These are phyloP conservation scores for Macrolepiota dolichaula DNA, from an alignment of 768 basidiomycete species.

Conservation along the genomic window DNA sequence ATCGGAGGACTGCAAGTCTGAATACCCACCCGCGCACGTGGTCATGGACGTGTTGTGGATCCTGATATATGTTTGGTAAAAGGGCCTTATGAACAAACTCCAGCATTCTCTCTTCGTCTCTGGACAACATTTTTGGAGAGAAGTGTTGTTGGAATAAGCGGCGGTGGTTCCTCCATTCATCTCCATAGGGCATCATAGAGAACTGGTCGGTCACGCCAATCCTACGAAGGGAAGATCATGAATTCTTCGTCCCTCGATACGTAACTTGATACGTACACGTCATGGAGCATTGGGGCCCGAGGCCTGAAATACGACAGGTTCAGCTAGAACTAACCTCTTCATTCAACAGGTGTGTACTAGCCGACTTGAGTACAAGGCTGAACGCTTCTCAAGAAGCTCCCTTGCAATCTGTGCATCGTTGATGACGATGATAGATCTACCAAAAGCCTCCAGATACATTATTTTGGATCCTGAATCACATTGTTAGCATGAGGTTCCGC, in stretches of 20 bases:
- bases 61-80: neutral
- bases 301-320: neutral
- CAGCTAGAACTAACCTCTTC: too few relatives aligned
- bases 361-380: constrained; percentile 11
- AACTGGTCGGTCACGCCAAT: neutral
- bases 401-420: constrained; percentile 11
- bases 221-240: neutral
- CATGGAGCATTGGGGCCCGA: neutral
- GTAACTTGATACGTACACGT: neutral
- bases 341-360: neutral
- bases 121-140: neutral
- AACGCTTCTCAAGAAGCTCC: constrained; percentile 14
- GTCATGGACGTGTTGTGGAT: neutral
- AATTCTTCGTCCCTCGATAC: neutral
- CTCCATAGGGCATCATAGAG: constrained; percentile 12
- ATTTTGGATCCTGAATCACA: neutral
- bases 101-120: constrained; percentile 5
- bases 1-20: too few relatives aligned
- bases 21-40: neutral
- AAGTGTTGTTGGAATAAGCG: constrained; percentile 39
- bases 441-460: constrained; percentile 12
- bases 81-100: constrained; percentile 1
- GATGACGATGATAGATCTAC: constrained; percentile 12
- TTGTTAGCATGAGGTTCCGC: neutral
- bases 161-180: constrained; percentile 37